Conservation (phyloP, 805 yeast genomes). For the Cyberlindnera mississippiensis region DNA sequence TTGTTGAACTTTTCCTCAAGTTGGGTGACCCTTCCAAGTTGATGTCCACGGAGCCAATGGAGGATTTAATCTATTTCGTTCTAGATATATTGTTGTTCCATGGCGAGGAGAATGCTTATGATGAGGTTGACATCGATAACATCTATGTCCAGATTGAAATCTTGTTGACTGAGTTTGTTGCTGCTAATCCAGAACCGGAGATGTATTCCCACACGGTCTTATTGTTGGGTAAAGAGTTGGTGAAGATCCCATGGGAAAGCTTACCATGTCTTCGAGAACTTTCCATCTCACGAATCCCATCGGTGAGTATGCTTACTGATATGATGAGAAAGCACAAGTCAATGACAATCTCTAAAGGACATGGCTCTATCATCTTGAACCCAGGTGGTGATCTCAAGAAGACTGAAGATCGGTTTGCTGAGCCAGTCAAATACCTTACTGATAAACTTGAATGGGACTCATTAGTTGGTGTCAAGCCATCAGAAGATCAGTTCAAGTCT, state of each 20-base stretch:
- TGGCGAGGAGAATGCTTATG: constrained; percentile 63
- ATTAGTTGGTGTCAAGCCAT: constrained; percentile 49
- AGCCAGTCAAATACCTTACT: constrained; percentile 34
- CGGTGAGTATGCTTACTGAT: constrained; percentile 43
- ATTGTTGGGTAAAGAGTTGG: constrained; percentile 62
- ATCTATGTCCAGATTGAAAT: constrained; percentile 50
- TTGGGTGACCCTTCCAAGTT: constrained; percentile 36
- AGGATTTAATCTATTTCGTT: constrained; percentile 60
- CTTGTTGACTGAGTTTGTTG: constrained; percentile 35
- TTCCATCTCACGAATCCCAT: constrained; percentile 76
- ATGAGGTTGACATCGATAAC: constrained; percentile 57
- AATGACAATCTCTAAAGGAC: constrained; percentile 23
- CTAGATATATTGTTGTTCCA: constrained; percentile 57
- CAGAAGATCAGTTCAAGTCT: constrained; percentile 46
- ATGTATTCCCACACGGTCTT: constrained; percentile 56
- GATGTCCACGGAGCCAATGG: constrained; percentile 40
- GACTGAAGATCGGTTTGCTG: constrained; percentile 58
- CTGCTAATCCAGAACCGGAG: constrained; percentile 9
- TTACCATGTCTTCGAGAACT: constrained; percentile 47
- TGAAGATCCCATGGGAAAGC: constrained; percentile 89
- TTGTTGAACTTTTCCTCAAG: constrained; percentile 49
- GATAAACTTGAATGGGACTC: constrained; percentile 47
- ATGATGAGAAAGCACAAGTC: constrained; percentile 27
- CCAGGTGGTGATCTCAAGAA: constrained; percentile 74
- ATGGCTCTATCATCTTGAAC: constrained; percentile 66